Evolutionary conservation across 2,329 filamentous ascomycete species (phyloP), one percentile per base, ranked within the genome.

Genomic region (Apiospora koreana): DNA sequence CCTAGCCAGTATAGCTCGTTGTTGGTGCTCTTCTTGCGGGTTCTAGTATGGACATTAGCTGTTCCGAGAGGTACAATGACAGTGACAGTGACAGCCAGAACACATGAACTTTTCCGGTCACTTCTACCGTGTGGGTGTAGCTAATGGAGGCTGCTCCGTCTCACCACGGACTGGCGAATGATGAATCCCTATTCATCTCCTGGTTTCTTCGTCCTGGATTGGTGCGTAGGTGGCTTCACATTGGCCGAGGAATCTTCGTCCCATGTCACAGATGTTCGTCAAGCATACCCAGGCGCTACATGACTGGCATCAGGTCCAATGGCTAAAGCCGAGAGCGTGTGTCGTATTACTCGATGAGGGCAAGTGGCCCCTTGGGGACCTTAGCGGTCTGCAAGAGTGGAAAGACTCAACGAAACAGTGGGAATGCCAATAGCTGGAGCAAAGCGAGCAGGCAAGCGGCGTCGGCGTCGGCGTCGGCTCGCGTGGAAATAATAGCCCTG

Each of bases 311-410:
- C 50, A 58, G 28, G 28, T 58, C 50, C 28, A 35, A 58, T 58
- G 50, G 31, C 54, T 38, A 62, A 62, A 21, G 31, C 54, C 54
- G 54, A 62, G 54, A 62, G 54, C 54, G 54, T 62, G 54, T 62
- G 54, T 62, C 18, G 54, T 62, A 62, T 62, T 62, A 38, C 54
- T 62, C 18, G 2, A 62, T 38, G 54, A n/a, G 54, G 54, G 28
- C 54, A 62, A 62, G 54, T 38, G 54, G 50, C 31, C 12, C 21
- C 54, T 38, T 38, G 35, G 31, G 50, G 31, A 7, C 10, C 21
- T 54, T 38, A 62, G 54, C 54, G 54, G 54, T 62, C 54, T 62
- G 31, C 28, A 62, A 62, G 54, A 38, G 54, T 62, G 54, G 54
- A 28, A 62, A 62, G 31, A 16, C 54, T 38, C 31, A 38, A 18